Evolutionary conservation across 371 early-diverging fungal species (phyloP).

Genomic region (Mortierella sp.): DNA sequence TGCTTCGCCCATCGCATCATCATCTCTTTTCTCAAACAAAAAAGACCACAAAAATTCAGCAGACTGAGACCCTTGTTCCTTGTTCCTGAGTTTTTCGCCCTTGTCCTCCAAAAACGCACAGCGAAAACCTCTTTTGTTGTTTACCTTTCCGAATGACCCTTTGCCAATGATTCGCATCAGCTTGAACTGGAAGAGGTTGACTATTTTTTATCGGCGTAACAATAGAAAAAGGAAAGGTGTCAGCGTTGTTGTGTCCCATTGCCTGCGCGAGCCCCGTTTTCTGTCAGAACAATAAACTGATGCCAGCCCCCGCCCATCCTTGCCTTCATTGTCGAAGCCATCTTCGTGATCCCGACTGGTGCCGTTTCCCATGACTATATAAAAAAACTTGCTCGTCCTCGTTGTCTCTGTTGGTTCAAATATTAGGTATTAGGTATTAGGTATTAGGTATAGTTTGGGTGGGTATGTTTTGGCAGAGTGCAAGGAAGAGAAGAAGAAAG

Average conservation of each 20-base stretch:
- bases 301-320: not conserved
- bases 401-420: not conserved
- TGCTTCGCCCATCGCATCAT: not conserved
- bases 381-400: too few relatives aligned
- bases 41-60: too few relatives aligned
- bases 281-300: too few relatives aligned
- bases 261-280: not conserved
- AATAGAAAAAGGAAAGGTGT: not conserved
- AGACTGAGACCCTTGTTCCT: not conserved
- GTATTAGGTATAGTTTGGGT: not conserved
- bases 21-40: not conserved
- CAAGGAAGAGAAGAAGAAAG: not conserved
- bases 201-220: constrained; percentile 43
- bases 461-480: not conserved
- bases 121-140: too few relatives aligned
- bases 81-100: not conserved
- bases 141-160: constrained; percentile 86
- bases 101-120: not conserved
- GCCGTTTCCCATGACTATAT: constrained; percentile 51
- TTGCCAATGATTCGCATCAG: constrained; percentile 75
- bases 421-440: not conserved
- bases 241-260: not conserved
- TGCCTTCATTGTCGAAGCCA: constrained; percentile 49
- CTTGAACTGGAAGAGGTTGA: constrained; percentile 75
- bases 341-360: constrained; percentile 35